Percentiles rank a stretch among this genome's conserved stretches.
Conservation (phyloP, 2,329 filamentous ascomycete genomes). For the Hymenoscyphus occultus region DNA sequence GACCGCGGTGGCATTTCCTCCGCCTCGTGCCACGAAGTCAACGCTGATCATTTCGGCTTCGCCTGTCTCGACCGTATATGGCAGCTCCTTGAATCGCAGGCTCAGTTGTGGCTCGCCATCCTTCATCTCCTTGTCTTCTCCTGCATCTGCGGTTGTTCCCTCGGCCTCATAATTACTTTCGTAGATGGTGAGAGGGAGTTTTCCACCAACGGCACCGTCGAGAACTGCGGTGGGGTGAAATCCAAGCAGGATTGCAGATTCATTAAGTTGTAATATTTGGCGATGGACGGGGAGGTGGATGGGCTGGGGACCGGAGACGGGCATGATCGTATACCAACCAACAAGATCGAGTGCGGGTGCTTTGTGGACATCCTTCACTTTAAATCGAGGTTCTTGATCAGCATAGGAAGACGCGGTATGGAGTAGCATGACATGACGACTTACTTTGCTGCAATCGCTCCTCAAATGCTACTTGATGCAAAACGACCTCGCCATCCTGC, state of each 20-base stretch:
- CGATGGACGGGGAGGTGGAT: conserved; percentile 71
- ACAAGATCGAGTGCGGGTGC: conserved; percentile 79
- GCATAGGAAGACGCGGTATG: neutral
- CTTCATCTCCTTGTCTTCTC: conserved; percentile 70
- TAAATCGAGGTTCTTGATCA: conserved; percentile 13
- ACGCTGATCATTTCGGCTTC: conserved; percentile 98
- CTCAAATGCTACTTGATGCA: conserved; percentile 71
- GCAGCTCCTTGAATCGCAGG: conserved; percentile 77
- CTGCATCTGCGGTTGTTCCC: conserved; percentile 47
- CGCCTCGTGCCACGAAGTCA: conserved; percentile 84
- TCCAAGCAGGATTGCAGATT: conserved; percentile 79
- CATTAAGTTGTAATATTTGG: conserved; percentile 76
- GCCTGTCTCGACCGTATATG: conserved; percentile 86
- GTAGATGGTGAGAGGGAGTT: conserved; percentile 86
- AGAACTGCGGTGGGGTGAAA: conserved; percentile 70
- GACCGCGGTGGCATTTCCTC: conserved; percentile 72
- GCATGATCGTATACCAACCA: conserved; percentile 84
- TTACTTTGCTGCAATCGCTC: conserved; percentile 80
- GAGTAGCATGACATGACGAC: conserved; percentile 34
- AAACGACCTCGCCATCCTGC: conserved; percentile 54
- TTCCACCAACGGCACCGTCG: conserved; percentile 62
- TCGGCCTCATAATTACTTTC: conserved; percentile 80
- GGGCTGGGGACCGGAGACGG: conserved; percentile 66
- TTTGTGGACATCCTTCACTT: conserved; percentile 88
- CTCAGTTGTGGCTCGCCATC: conserved; percentile 55